Conservation (phyloP, 176 grass and related monocot genomes). For the Oryza longistaminata region DNA sequence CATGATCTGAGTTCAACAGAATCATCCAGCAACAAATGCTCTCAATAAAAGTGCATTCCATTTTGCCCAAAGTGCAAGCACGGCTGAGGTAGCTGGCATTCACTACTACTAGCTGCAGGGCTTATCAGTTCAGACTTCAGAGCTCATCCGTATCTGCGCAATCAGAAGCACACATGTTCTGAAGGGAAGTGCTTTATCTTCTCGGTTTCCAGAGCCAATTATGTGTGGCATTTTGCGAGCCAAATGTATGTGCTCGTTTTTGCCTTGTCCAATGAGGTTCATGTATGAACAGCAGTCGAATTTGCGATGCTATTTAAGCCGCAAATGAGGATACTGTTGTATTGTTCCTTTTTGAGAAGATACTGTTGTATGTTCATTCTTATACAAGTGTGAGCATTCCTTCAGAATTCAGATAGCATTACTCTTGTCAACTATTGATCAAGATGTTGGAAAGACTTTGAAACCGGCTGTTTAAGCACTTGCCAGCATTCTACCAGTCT, state of each 20-base stretch:
- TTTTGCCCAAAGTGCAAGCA: background rate
- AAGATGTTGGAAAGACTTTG: background rate
- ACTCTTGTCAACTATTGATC: background rate
- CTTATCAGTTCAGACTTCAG: background rate
- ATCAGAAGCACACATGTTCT: slow-evolving; percentile 8
- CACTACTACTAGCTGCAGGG: background rate
- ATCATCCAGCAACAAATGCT: background rate
- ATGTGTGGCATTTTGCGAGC: slow-evolving; percentile 22
- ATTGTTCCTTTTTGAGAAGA: background rate
- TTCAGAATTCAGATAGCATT: background rate
- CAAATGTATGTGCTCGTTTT: slow-evolving; percentile 37
- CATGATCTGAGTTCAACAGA: background rate
- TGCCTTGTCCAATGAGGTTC: background rate
- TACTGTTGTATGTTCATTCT: slow-evolving; percentile 6
- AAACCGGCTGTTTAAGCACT: background rate
- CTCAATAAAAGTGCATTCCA: background rate
- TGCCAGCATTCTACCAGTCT: background rate
- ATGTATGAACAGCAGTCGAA: background rate
- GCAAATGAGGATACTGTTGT: slow-evolving; percentile 18
- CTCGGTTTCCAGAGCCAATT: slow-evolving; percentile 4
- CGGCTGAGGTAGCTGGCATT: slow-evolving; percentile 4
- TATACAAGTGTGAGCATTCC: slow-evolving; percentile 12
- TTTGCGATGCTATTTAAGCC: background rate
- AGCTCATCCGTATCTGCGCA: slow-evolving; percentile 2
- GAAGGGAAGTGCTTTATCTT: background rate